Conservation (phyloP, 108 stramenopile genomes). For the Pelagomonas calceolata region DNA sequence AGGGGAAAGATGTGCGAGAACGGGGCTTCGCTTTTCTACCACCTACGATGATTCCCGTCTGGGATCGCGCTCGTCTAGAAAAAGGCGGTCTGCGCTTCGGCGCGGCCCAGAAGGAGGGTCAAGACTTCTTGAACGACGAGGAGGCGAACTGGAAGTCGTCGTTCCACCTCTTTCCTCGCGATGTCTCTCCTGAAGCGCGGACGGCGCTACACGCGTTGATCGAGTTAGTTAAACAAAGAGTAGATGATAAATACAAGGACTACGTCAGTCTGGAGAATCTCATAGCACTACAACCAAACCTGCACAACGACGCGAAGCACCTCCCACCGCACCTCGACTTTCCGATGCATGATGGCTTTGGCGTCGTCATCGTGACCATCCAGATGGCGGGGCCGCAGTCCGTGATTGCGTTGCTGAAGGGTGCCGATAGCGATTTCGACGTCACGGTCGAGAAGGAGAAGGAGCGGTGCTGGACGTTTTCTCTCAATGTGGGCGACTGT, state of each 20-base stretch:
- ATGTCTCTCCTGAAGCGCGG: neutral
- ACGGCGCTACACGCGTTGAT: neutral
- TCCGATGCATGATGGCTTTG: conserved; percentile 40
- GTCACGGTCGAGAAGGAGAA: neutral
- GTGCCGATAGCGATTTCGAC: neutral
- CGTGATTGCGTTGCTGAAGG: conserved; percentile 4
- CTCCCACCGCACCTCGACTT: conserved; percentile 39
- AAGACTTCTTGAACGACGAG: conserved; percentile 13
- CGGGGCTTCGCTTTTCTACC: neutral
- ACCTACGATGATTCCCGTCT: neutral
- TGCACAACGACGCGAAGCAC: conserved; percentile 30
- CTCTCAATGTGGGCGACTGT: neutral
- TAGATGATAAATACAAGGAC: neutral
- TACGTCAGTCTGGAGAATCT: conserved; percentile 1
- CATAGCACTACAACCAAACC: conserved; percentile 40
- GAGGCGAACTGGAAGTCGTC: conserved; percentile 15
- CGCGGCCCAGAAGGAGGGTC: conserved; percentile 18
- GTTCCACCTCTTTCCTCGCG: conserved; percentile 1
- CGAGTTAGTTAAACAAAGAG: neutral
- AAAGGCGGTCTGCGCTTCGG: neutral
- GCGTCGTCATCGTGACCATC: conserved; percentile 39
- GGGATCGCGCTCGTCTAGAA: neutral
- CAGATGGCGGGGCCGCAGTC: conserved; percentile 17
- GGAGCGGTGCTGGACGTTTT: neutral
- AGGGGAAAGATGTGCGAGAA: neutral